Evolutionary conservation across 148 eudicot species (phyloP).

Genomic region (Polygonum maritimum): DNA sequence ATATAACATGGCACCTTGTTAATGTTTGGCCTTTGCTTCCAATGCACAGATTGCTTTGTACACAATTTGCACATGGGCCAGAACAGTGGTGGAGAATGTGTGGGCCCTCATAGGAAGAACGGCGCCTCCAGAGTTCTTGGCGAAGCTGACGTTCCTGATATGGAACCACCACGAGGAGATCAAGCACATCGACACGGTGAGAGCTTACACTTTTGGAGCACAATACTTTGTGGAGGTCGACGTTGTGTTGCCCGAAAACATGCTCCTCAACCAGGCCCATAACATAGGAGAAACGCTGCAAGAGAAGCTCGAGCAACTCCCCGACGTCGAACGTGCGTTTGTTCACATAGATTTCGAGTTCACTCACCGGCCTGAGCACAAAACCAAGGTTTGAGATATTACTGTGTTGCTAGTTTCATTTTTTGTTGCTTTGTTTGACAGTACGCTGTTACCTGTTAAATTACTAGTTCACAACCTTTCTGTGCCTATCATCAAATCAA

Average conservation of each 20-base stretch:
- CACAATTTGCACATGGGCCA: constrained; percentile 64
- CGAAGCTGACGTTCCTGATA: constrained; percentile 58
- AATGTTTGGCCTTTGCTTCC: not conserved
- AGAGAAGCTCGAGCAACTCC: constrained; percentile 63
- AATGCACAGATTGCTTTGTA: constrained; percentile 56
- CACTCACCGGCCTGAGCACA: constrained; percentile 64
- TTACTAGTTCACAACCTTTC: no score
- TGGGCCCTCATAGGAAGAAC: constrained; percentile 69
- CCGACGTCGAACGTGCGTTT: constrained; percentile 71
- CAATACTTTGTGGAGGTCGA: constrained; percentile 77
- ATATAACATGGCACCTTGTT: not conserved
- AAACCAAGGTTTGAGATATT: constrained; percentile 13
- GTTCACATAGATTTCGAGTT: constrained; percentile 71
- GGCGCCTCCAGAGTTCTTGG: constrained; percentile 70
- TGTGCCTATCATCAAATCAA: no score
- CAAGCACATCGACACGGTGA: constrained; percentile 60
- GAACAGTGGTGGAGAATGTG: constrained; percentile 65
- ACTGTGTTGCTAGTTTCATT: not conserved
- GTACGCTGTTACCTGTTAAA: not conserved
- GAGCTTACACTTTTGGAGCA: constrained; percentile 69
- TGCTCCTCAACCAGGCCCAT: constrained; percentile 53
- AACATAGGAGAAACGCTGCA: constrained; percentile 72
- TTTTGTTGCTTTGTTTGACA: not conserved
- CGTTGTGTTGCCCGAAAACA: constrained; percentile 56
- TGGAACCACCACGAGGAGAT: constrained; percentile 74